Conservation (phyloP, 2,329 filamentous ascomycete genomes). For the Didymella glomerata region DNA sequence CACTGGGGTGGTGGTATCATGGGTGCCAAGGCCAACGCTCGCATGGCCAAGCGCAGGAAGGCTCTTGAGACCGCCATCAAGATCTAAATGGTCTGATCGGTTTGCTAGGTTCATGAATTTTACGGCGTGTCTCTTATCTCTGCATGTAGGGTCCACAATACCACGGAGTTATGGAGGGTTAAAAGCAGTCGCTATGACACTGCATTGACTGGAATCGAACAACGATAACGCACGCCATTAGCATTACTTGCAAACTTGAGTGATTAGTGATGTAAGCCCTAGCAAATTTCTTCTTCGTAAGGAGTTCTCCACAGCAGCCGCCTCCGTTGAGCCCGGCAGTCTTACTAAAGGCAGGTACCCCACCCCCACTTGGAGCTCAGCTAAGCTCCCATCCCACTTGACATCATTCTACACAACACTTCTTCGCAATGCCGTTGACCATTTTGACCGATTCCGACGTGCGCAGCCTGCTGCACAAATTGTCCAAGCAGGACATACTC, state of each 20-base stretch:
- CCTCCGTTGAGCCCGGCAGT: not conserved
- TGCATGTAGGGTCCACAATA: constrained; percentile 52
- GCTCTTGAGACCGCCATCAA: constrained; percentile 94
- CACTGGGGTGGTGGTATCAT: constrained; percentile 99
- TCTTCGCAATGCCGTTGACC: constrained; percentile 64
- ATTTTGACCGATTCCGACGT: constrained; percentile 67
- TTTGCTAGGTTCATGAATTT: constrained; percentile 43
- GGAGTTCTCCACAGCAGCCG: not conserved
- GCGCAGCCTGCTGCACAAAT: constrained; percentile 62
- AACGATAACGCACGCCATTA: constrained; percentile 45
- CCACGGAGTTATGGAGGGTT: constrained; percentile 52
- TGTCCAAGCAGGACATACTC: constrained; percentile 65
- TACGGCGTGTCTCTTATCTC: constrained; percentile 51
- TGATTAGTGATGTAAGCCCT: constrained; percentile 33
- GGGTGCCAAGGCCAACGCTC: constrained; percentile 88
- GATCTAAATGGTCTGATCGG: constrained; percentile 72
- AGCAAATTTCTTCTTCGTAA: not conserved
- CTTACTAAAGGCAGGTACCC: constrained; percentile 11
- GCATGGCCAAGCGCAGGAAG: constrained; percentile 89
- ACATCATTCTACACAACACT: constrained; percentile 14
- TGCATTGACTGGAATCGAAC: constrained; percentile 49
- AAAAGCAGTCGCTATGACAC: constrained; percentile 46
- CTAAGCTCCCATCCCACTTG: constrained; percentile 9
- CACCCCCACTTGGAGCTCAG: constrained; percentile 10
- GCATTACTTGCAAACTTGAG: constrained; percentile 29